Evolutionary conservation across 2,329 filamentous ascomycete genomes (phyloP), one percentile per base, ranked within the genome.

Genomic region (Epichloe scottii): DNA sequence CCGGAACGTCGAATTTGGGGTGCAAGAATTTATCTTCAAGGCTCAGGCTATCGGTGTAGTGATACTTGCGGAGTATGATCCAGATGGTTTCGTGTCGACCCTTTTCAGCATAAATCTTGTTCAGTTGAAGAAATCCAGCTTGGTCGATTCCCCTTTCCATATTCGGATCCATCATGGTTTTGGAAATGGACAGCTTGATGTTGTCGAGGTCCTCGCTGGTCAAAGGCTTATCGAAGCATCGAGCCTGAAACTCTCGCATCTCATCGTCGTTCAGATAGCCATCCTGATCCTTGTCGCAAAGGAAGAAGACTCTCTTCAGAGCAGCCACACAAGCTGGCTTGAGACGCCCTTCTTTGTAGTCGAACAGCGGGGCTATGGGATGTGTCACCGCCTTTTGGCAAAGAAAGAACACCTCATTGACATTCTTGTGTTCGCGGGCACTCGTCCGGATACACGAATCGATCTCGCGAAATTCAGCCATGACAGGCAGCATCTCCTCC

Each of bases 391-490:
- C 93, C 64, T 97, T 97, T 67, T 98, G 93, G 66, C 93, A 98
- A 14, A 98, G 81, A 62, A 95, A 97, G 71, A 98, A 97, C 53
- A 91, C 89, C 67, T 91, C 90, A 65, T 95, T 95, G 65, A 96
- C 87, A 67, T 96, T 96, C 60, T 85, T 83, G 63, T 95, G 89
- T 61, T 95, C 88, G 59, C 88, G 82, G 19, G 91, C 89, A 67
- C 90, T 97, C 8, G 90, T 89, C 51, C 93, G 81, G 63, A 98
- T 97, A 68, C 93, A 98, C 0, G 90, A 95, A 66, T 98, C 93
- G 56, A 98, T 96, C 68, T 97, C 93, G 64, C 95, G 91, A 70
- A 97, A 98, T 70, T 98, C 93, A 54, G 87, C 85, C 93, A 98
- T 96, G 57, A 98, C 84, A 0, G 93, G 93, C 34, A 97, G 75